Base-by-base conservation (phyloP, 306 rosid genomes). In the Dryas drummondii region DNA sequence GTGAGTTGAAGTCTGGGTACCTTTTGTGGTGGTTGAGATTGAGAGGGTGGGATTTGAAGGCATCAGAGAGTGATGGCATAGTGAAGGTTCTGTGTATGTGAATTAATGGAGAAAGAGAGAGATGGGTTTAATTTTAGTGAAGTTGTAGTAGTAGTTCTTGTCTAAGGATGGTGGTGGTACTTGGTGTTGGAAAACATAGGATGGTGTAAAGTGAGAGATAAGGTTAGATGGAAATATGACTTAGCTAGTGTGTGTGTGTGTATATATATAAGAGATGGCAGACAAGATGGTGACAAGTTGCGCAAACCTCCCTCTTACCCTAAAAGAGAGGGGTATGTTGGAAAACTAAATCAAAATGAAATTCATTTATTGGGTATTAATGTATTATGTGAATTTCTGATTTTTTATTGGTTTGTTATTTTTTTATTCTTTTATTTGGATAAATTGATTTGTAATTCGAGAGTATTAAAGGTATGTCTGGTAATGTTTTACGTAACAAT, bases 41-140 rank as follows among this genome's bases (percentile, higher is more conserved):
- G 11, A 89, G 84, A 0, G 97, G 94, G 79, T 92, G 88, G 70
- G 84, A 77, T 84, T 81, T 71, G 48, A 86, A 87, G 53, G 82
- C 92, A 5, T 94, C 97, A 12, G 91, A 74, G 60, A 92, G 83
- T 79, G 91, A 82, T 84, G 94, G 94, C 98, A 94, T 93, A n/a
- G 69, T 71, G 68, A 42, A 51, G 17, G 9, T 15, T 61, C 17
- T 48, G 27, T 68, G 40, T 3, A 22, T 22, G 22, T 22, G 22
- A 22, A 22, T 22, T 22, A 22, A 22, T 3, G 42, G 46, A 16
- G 15, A 44, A 7, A 6, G 47, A 54, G 54, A 3, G 54, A 22
- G 44, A 49, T 47, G 41, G 19, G 22, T 22, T 22, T 22, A 22
- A 0, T 22, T 22, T 12, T 11, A 9, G 55, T 9, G 55, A 40